Conservation (phyloP, 1,284 basidiomycete genomes). For the Gastroboletus turbinatus region DNA sequence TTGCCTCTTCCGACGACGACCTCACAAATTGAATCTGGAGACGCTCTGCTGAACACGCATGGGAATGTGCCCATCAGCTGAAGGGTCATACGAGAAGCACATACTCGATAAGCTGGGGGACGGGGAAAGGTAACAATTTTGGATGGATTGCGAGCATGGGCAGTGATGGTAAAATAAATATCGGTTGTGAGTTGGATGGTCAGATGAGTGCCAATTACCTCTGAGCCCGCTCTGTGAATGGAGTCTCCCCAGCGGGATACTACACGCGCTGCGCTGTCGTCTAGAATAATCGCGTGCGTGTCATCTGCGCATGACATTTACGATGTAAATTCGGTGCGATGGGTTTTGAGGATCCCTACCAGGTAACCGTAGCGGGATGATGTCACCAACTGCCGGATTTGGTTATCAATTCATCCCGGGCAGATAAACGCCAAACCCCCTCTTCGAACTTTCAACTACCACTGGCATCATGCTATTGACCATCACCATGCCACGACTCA, state of each 20-base stretch:
- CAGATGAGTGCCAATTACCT: neutral
- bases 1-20: constrained; percentile 86
- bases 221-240: constrained; percentile 9
- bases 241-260: constrained; percentile 29
- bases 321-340: constrained; percentile 78
- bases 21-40: constrained; percentile 72
- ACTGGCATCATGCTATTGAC: too few relatives aligned
- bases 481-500: too few relatives aligned
- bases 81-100: constrained; percentile 71
- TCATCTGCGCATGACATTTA: constrained; percentile 67
- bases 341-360: constrained; percentile 63
- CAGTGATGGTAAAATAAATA: constrained; percentile 74
- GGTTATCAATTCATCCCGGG: too few relatives aligned
- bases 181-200: constrained; percentile 44
- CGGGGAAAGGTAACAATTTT: constrained; percentile 46
- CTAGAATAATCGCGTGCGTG: constrained; percentile 52
- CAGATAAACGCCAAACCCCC: too few relatives aligned
- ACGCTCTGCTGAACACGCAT: constrained; percentile 52
- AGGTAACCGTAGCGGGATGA: constrained; percentile 84
- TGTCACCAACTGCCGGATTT: constrained; percentile 19
- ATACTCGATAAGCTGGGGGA: constrained; percentile 82
- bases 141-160: constrained; percentile 79
- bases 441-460: too few relatives aligned
- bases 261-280: constrained; percentile 31
- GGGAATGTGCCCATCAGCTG: constrained; percentile 57